phyloP scores from a whole-genome alignment of 306 rosid species.

The Astragalus membranaceus region DNA sequence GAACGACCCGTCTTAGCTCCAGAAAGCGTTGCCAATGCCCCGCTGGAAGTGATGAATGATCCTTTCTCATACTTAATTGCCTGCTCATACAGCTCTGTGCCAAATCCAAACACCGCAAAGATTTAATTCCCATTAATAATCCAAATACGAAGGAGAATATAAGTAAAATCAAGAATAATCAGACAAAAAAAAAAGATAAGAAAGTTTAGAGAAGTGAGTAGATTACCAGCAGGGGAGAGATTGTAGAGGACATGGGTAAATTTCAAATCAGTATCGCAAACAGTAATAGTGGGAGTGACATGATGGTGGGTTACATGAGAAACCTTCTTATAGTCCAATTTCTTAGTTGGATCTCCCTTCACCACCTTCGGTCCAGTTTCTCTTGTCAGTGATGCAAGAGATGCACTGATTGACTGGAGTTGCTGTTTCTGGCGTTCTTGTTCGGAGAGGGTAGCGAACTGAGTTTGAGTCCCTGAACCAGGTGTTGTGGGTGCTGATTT shows the following conservation, averaged over 20 bases:
- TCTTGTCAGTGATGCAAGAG: slow-evolving; percentile 84
- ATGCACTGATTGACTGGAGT: slow-evolving; percentile 87
- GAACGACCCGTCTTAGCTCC: slow-evolving; percentile 96
- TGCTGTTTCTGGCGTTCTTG: slow-evolving; percentile 57
- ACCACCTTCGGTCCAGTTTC: slow-evolving; percentile 89
- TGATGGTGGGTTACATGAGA: slow-evolving; percentile 33
- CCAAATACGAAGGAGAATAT: no score
- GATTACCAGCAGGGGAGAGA: slow-evolving; percentile 81
- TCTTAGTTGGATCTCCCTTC: slow-evolving; percentile 71
- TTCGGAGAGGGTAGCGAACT: slow-evolving; percentile 44
- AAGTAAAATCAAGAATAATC: not conserved
- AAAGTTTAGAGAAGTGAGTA: not conserved
- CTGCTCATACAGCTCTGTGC: slow-evolving; percentile 58
- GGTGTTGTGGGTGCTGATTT: slow-evolving; percentile 75
- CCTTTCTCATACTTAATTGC: slow-evolving; percentile 89
- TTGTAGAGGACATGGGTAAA: slow-evolving; percentile 89
- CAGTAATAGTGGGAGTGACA: slow-evolving; percentile 45
- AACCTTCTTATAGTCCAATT: slow-evolving; percentile 12
- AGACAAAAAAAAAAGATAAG: no score
- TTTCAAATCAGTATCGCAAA: slow-evolving; percentile 77
- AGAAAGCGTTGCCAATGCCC: slow-evolving; percentile 89
- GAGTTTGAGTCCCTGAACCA: slow-evolving; percentile 15
- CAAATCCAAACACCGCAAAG: not conserved
- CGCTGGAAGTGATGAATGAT: slow-evolving; percentile 60
- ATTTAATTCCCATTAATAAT: not conserved